phyloP scores from a whole-genome alignment of 176 grass and related monocot genomes.

The Dendrocalamus sinicus region DNA sequence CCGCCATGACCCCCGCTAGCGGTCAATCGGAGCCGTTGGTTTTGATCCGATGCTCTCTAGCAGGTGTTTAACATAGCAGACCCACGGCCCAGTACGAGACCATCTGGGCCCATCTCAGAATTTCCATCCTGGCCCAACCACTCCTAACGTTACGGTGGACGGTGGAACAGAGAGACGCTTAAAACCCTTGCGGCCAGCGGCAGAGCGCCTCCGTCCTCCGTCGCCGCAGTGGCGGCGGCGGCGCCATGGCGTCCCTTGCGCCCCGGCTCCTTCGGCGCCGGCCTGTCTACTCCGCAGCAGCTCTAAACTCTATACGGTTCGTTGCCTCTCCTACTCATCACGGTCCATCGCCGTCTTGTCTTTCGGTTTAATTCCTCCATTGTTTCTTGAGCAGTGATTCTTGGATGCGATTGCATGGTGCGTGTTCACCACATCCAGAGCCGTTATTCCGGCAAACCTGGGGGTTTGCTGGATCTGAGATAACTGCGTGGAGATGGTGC shows the following conservation, averaged over 20 bases:
- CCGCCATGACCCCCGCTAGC: too few relatives aligned
- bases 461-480: background rate
- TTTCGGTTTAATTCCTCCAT: background rate
- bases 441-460: constrained; percentile 5
- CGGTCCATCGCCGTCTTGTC: background rate
- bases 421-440: background rate
- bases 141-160: too few relatives aligned
- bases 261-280: constrained; percentile 20
- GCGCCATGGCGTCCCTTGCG: constrained; percentile 44
- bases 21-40: too few relatives aligned
- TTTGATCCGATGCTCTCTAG: too few relatives aligned
- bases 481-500: background rate
- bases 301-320: constrained; percentile 22
- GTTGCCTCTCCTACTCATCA: background rate
- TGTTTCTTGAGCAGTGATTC: constrained; percentile 36
- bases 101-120: background rate
- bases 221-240: too few relatives aligned
- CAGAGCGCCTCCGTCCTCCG: background rate
- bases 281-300: background rate
- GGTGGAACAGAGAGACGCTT: background rate
- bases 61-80: too few relatives aligned
- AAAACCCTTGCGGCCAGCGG: background rate
- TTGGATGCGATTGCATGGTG: constrained; percentile 4
- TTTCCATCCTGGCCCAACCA: too few relatives aligned
- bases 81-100: too few relatives aligned